Conservation (phyloP, 2,329 filamentous ascomycete species). For the Zasmidium citrigriseum region DNA sequence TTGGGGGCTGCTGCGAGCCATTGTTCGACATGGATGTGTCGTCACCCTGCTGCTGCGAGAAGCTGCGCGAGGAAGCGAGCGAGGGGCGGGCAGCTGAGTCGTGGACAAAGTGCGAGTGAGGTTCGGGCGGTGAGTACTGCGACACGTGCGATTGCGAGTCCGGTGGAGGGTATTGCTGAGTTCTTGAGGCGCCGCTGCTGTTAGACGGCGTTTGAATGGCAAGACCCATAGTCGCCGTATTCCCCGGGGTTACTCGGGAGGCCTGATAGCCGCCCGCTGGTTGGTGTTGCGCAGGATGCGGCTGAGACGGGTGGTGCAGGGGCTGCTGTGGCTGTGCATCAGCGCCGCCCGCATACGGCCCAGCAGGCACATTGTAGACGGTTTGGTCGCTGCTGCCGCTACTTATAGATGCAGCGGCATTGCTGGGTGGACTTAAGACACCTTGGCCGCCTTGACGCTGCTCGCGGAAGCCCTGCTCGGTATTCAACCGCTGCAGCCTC, state of each 20-base stretch:
- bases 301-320: slow-evolving; percentile 32
- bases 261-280: slow-evolving; percentile 24
- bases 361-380: slow-evolving; percentile 12
- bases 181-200: slow-evolving; percentile 19
- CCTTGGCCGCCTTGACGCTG: slow-evolving; percentile 35
- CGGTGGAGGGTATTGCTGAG: slow-evolving; percentile 8
- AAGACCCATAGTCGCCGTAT: slow-evolving; percentile 26
- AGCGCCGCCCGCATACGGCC: slow-evolving; percentile 19
- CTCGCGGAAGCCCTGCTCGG: slow-evolving; percentile 41
- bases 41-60: slow-evolving; percentile 31
- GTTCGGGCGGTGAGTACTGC: slow-evolving; percentile 24
- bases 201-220: slow-evolving; percentile 26
- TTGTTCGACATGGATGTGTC: slow-evolving; percentile 35
- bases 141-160: slow-evolving; percentile 17
- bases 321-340: slow-evolving; percentile 32
- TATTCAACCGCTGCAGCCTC: slow-evolving; percentile 40
- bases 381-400: slow-evolving; percentile 15
- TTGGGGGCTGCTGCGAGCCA: slow-evolving; percentile 30
- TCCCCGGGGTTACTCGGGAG: slow-evolving; percentile 22
- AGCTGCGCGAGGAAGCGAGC: slow-evolving; percentile 31
- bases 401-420: slow-evolving; percentile 13
- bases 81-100: slow-evolving; percentile 22
- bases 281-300: slow-evolving; percentile 27
- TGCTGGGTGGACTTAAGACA: slow-evolving; percentile 24
- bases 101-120: slow-evolving; percentile 26